A percentile compares a stretch with the other conserved stretches of the same genome.
Evolutionary conservation across 2,329 filamentous ascomycete genomes (phyloP).

Genomic region (Colletotrichum siamense): DNA sequence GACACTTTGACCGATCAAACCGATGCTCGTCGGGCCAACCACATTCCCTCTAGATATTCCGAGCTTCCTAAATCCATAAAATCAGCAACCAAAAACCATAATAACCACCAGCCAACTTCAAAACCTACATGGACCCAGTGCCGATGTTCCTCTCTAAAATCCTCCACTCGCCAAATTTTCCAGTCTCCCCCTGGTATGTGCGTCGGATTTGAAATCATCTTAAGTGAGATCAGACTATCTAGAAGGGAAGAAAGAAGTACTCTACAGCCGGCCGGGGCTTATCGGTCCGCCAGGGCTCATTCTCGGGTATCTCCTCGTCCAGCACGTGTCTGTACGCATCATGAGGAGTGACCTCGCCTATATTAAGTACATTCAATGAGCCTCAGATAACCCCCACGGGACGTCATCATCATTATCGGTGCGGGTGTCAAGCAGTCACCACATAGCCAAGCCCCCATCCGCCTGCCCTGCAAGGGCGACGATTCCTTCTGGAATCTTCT

Average conservation of each 20-base stretch:
- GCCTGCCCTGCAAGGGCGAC: not conserved
- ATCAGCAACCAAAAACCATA: too few species aligned
- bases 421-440: not conserved
- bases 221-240: not conserved
- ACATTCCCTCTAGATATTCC: rapidly evolving
- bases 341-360: not conserved
- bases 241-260: too few species aligned
- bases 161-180: not conserved
- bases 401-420: rapidly evolving
- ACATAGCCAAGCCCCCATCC: not conserved
- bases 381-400: rapidly evolving
- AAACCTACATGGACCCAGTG: too few species aligned
- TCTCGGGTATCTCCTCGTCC: not conserved
- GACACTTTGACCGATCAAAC: too few species aligned
- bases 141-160: rapidly evolving
- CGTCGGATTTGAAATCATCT: not conserved
- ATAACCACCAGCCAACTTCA: too few species aligned
- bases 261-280: not conserved
- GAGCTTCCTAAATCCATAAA: too few species aligned
- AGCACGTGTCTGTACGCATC: not conserved
- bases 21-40: rapidly evolving
- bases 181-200: not conserved
- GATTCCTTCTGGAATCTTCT: not conserved
- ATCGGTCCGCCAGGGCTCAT: not conserved
- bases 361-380: rapidly evolving